A percentile compares a stretch with the other conserved stretches of the same genome.
phyloP scores from a whole-genome alignment of 805 yeast species.

The Lipomyces orientalis region DNA sequence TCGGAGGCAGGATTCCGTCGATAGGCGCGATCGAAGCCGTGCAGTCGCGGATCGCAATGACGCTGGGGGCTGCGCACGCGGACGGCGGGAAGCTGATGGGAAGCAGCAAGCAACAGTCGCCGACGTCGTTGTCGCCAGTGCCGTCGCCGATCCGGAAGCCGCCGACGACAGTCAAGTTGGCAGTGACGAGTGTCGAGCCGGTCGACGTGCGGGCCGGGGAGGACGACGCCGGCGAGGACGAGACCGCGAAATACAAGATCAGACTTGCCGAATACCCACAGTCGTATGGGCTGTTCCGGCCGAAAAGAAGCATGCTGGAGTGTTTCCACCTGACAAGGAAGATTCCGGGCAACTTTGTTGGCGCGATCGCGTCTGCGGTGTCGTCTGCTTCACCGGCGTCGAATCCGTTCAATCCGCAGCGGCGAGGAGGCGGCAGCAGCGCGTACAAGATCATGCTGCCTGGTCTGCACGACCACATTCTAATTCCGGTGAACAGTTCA shows the following conservation, averaged over 20 bases:
- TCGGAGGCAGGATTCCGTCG: constrained; percentile 28
- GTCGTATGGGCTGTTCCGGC: not conserved
- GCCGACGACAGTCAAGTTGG: constrained; percentile 2
- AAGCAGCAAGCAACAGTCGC: constrained; percentile 3
- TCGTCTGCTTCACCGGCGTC: constrained; percentile 36
- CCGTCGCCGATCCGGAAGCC: constrained; percentile 12
- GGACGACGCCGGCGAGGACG: not conserved
- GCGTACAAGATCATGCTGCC: constrained; percentile 36
- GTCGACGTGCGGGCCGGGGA: not conserved
- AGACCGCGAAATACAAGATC: not conserved
- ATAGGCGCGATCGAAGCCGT: constrained; percentile 34
- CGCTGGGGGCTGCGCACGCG: constrained; percentile 18
- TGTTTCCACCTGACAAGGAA: constrained; percentile 17
- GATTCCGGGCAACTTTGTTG: constrained; percentile 24
- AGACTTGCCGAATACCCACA: not conserved
- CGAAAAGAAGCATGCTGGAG: constrained; percentile 14
- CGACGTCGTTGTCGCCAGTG: not conserved
- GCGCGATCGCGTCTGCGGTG: constrained; percentile 33
- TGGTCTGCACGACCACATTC: constrained; percentile 29
- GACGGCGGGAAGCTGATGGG: constrained; percentile 8
- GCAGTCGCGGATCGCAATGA: constrained; percentile 35
- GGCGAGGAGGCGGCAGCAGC: constrained; percentile 32
- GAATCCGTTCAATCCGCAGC: constrained; percentile 33
- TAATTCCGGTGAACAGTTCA: constrained; percentile 22
- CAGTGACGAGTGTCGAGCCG: not conserved